Evolutionary conservation across 2,329 filamentous ascomycete species (phyloP).

Genomic region (Arachnomyces sp.): DNA sequence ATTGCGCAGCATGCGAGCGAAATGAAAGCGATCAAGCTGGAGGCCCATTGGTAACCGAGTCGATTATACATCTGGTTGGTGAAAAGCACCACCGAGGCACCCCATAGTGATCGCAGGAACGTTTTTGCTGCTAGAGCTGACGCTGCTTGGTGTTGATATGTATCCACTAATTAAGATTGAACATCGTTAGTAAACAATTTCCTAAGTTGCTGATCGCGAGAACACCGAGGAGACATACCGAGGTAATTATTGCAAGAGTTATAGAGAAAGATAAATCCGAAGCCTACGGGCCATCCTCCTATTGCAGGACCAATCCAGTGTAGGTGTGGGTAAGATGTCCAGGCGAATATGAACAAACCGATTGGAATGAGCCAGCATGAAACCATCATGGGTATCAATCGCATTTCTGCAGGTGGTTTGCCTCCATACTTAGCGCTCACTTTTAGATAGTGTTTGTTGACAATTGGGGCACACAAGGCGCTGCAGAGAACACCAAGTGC

Average conservation of each 20-base stretch:
- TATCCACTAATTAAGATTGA: conserved; percentile 48
- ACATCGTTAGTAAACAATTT: conserved; percentile 10
- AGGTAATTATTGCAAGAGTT: conserved; percentile 72
- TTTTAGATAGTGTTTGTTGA: conserved; percentile 75
- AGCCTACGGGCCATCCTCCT: conserved; percentile 65
- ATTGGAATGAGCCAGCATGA: conserved; percentile 66
- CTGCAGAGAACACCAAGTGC: conserved; percentile 66
- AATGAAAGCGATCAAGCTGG: conserved; percentile 64
- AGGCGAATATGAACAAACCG: conserved; percentile 61
- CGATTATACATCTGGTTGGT: conserved; percentile 72
- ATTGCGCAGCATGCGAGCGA: conserved; percentile 72
- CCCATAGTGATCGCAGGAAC: conserved; percentile 72
- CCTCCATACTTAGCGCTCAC: conserved; percentile 58
- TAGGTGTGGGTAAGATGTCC: conserved; percentile 58
- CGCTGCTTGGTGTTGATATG: conserved; percentile 67
- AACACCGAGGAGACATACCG: conserved; percentile 18
- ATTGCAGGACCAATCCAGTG: conserved; percentile 66
- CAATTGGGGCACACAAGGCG: conserved; percentile 59
- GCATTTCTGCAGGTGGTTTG: conserved; percentile 66
- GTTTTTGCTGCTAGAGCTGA: conserved; percentile 77
- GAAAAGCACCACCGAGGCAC: conserved; percentile 68
- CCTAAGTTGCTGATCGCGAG: background rate
- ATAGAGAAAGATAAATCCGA: conserved; percentile 78
- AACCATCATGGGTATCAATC: conserved; percentile 75
- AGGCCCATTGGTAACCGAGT: conserved; percentile 70